These are phyloP conservation scores for Didymella pomorum DNA, from an alignment of 2,329 filamentous ascomycete species.

Conservation along the genomic window DNA sequence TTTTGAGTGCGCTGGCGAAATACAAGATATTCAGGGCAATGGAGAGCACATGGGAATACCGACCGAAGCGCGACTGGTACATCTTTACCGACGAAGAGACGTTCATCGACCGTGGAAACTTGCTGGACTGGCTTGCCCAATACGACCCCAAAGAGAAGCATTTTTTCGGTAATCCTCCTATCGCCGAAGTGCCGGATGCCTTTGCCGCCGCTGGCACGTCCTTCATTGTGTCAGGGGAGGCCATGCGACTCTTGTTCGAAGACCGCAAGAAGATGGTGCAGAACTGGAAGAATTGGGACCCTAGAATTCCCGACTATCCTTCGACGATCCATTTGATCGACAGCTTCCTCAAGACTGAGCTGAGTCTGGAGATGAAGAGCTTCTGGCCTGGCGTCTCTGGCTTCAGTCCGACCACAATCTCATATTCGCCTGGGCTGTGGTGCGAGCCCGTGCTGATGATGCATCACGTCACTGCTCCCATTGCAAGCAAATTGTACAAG, in stretches of 20 bases:
- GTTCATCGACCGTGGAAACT: slow-evolving; percentile 62
- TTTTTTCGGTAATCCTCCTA: slow-evolving; percentile 60
- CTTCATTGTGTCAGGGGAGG: slow-evolving; percentile 61
- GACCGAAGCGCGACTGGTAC: slow-evolving; percentile 64
- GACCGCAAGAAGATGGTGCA: slow-evolving; percentile 54
- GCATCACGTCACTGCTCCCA: slow-evolving; percentile 57
- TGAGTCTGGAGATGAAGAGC: slow-evolving; percentile 55
- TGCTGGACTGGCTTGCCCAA: slow-evolving; percentile 61
- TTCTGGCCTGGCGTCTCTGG: slow-evolving; percentile 55
- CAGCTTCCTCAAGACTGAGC: slow-evolving; percentile 55
- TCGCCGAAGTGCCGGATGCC: slow-evolving; percentile 43
- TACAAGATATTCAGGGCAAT: slow-evolving; percentile 52
- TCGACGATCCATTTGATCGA: slow-evolving; percentile 62
- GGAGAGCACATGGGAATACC: slow-evolving; percentile 45
- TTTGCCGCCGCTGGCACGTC: slow-evolving; percentile 64
- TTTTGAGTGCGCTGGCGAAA: slow-evolving; percentile 42
- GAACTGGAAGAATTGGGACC: slow-evolving; percentile 58
- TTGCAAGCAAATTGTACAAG: slow-evolving; percentile 55
- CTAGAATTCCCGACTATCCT: slow-evolving; percentile 57
- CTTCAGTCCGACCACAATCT: slow-evolving; percentile 41
- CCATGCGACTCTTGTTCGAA: slow-evolving; percentile 53
- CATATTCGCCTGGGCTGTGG: slow-evolving; percentile 58
- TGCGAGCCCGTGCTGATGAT: slow-evolving; percentile 40
- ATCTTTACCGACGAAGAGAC: slow-evolving; percentile 68
- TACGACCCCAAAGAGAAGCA: slow-evolving; percentile 58